phyloP scores from a whole-genome alignment of 768 basidiomycete species.

The Dendrothele bispora region DNA sequence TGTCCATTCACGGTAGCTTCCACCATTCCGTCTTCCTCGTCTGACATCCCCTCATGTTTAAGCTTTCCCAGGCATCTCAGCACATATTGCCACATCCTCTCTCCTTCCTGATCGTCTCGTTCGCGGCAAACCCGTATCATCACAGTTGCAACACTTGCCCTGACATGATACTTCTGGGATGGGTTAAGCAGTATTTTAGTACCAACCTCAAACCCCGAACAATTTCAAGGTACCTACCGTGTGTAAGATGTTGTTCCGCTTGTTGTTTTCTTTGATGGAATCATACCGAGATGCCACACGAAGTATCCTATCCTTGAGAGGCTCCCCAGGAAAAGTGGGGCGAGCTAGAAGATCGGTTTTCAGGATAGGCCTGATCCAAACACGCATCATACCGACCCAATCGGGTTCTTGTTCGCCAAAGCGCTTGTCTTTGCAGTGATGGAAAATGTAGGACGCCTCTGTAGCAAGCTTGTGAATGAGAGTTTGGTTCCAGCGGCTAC shows the following conservation, averaged over 20 bases:
- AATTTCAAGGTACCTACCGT: background rate
- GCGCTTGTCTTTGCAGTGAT: background rate
- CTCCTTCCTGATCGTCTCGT: background rate
- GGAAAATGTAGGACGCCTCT: background rate
- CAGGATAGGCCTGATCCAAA: background rate
- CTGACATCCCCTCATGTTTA: constrained; percentile 2
- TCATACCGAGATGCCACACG: background rate
- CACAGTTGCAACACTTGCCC: background rate
- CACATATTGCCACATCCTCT: background rate
- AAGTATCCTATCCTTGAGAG: background rate
- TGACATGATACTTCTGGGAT: background rate
- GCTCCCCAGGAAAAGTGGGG: background rate
- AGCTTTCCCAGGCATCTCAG: background rate
- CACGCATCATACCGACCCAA: background rate
- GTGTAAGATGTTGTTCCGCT: background rate
- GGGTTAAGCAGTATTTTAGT: constrained; percentile 1
- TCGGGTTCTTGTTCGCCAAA: background rate
- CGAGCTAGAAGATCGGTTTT: background rate
- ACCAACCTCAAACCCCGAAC: no score
- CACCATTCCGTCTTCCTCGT: constrained; percentile 2
- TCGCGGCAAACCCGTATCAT: background rate
- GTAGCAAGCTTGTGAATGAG: background rate
- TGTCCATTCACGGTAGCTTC: background rate
- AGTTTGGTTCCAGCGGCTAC: background rate
- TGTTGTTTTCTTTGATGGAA: background rate